phyloP scores from a whole-genome alignment of 768 basidiomycete species.

The Amanita pseudoporphyria region DNA sequence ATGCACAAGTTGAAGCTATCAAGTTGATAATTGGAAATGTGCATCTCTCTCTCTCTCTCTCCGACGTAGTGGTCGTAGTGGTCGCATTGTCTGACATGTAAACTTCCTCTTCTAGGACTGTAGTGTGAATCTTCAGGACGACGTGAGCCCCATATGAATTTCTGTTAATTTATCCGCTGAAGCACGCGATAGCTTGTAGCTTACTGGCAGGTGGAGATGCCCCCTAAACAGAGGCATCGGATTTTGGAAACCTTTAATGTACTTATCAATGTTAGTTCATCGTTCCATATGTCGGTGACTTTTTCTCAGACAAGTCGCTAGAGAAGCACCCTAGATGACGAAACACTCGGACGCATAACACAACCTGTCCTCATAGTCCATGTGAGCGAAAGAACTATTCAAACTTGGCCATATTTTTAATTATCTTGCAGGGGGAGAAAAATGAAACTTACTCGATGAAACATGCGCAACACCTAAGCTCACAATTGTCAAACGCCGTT shows the following conservation, averaged over 20 bases:
- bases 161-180: neutral
- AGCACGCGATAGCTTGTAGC: slow-evolving; percentile 42
- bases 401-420: neutral
- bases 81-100: neutral
- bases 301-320: slow-evolving; percentile 1
- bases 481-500: slow-evolving; percentile 39
- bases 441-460: slow-evolving; percentile 43
- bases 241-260: slow-evolving; percentile 45
- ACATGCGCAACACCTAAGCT: slow-evolving; percentile 45
- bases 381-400: slow-evolving; percentile 25
- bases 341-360: slow-evolving; percentile 40
- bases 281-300: neutral
- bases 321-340: slow-evolving; percentile 44
- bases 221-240: slow-evolving; percentile 45
- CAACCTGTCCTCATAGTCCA: slow-evolving; percentile 65
- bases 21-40: slow-evolving; percentile 49
- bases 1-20: slow-evolving; percentile 50
- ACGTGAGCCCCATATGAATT: slow-evolving; percentile 34
- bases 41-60: too few relatives aligned
- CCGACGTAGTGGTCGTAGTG: neutral
- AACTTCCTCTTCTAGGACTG: slow-evolving; percentile 32
- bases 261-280: slow-evolving; percentile 45
- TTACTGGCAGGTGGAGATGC: slow-evolving; percentile 49
- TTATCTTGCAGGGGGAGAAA: slow-evolving; percentile 42
- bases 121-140: slow-evolving; percentile 51